Evolutionary conservation across 163 green algal species (phyloP).

Genomic region (Scenedesmus sp.): DNA sequence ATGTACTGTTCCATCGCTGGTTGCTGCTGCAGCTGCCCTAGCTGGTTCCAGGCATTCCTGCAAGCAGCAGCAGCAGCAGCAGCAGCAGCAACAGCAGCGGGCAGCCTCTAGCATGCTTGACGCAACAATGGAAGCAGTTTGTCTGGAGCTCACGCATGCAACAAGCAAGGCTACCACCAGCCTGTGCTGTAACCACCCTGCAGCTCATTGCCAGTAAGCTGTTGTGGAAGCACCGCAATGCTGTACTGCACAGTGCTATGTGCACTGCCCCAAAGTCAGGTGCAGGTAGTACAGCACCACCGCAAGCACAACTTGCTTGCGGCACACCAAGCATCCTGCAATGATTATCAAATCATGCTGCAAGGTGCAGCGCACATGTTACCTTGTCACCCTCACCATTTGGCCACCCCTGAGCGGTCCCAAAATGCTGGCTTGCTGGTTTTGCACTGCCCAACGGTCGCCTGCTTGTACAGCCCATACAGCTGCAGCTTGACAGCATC

Average conservation of each 20-base stretch:
- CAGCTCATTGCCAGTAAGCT: no score
- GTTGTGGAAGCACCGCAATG: no score
- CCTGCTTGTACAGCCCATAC: slow-evolving; percentile 83
- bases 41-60: slow-evolving; percentile 57
- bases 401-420: slow-evolving; percentile 65
- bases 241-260: background rate
- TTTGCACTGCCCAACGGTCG: slow-evolving; percentile 64
- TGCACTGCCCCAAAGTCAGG: background rate
- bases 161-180: no score
- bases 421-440: slow-evolving; percentile 68
- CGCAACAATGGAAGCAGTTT: no score
- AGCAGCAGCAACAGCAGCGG: background rate
- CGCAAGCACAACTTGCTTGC: no score
- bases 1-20: slow-evolving; percentile 46
- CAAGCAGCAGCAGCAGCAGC: background rate
- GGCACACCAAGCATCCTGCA: no score
- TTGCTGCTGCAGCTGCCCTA: background rate
- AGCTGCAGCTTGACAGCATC: slow-evolving; percentile 60
- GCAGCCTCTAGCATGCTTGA: background rate
- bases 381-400: slow-evolving; percentile 66
- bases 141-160: no score
- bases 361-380: no score
- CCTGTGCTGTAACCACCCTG: no score
- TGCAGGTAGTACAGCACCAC: background rate
- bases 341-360: background rate